These are phyloP conservation scores for Stagonosporopsis vannaccii DNA, from an alignment of 2,329 filamentous ascomycete species.

Conservation along the genomic window DNA sequence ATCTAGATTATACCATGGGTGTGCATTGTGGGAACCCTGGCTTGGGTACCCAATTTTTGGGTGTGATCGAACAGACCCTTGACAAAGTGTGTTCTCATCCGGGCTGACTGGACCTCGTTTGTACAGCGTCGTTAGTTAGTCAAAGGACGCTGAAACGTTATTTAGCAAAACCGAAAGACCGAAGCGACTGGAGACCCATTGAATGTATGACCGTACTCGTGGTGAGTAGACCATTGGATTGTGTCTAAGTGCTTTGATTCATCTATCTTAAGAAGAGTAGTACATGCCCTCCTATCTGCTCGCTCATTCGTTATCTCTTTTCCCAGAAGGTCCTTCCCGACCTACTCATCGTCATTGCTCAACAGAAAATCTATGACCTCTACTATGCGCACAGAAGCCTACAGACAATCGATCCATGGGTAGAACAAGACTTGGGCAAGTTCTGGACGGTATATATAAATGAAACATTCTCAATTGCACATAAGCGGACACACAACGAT, in stretches of 20 bases:
- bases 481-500: not conserved
- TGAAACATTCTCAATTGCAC: conserved; percentile 8
- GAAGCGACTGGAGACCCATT: not conserved
- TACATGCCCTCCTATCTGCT: not conserved
- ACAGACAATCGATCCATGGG: not conserved
- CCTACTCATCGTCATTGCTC: too few relatives aligned
- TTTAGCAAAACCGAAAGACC: not conserved
- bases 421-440: conserved; percentile 1
- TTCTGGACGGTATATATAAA: conserved; percentile 9
- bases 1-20: too few relatives aligned
- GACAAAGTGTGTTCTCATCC: too few relatives aligned
- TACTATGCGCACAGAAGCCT: conserved; percentile 1
- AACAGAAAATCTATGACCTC: not conserved
- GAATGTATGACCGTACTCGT: not conserved
- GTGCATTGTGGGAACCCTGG: too few relatives aligned
- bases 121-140: too few relatives aligned
- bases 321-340: not conserved
- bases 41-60: too few relatives aligned
- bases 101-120: too few relatives aligned
- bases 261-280: not conserved
- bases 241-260: not conserved
- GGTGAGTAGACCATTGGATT: not conserved
- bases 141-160: not conserved
- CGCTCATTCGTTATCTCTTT: not conserved
- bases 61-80: too few relatives aligned